These are phyloP conservation scores for Diaporthe vaccinii DNA, from an alignment of 2,329 filamentous ascomycete species.

Conservation along the genomic window DNA sequence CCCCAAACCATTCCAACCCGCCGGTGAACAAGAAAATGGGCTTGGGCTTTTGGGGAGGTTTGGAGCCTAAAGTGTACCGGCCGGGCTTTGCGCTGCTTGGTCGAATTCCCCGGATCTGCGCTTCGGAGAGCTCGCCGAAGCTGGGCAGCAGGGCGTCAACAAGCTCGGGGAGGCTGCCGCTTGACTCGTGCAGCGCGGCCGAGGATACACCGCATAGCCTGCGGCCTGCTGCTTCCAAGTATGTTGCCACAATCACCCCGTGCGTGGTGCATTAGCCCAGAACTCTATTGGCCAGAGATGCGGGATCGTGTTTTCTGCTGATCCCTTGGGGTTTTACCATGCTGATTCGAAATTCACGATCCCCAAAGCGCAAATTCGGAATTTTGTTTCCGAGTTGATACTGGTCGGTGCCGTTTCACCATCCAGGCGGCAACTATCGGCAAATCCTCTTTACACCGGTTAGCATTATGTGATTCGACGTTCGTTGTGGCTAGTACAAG, in stretches of 20 bases:
- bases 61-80: constrained; percentile 14
- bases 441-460: neutral
- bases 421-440: neutral
- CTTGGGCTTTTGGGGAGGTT: constrained; percentile 11
- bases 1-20: neutral
- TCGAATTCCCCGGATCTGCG: constrained; percentile 10
- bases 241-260: constrained; percentile 21
- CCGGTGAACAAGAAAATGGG: neutral
- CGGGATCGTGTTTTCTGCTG: constrained; percentile 11
- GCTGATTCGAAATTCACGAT: constrained; percentile 13
- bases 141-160: constrained; percentile 18
- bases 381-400: neutral
- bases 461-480: neutral
- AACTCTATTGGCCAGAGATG: constrained; percentile 3
- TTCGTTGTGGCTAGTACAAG: neutral
- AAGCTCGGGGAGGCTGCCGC: constrained; percentile 7
- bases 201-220: constrained; percentile 19
- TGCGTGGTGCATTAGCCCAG: constrained; percentile 21
- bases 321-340: constrained; percentile 8
- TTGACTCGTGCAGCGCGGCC: constrained; percentile 24
- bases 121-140: constrained; percentile 28
- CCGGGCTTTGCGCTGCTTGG: constrained; percentile 12
- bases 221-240: neutral
- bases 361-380: neutral
- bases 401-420: neutral